Conservation (phyloP, 164 flowering plant species). For the Stephania japonica region DNA sequence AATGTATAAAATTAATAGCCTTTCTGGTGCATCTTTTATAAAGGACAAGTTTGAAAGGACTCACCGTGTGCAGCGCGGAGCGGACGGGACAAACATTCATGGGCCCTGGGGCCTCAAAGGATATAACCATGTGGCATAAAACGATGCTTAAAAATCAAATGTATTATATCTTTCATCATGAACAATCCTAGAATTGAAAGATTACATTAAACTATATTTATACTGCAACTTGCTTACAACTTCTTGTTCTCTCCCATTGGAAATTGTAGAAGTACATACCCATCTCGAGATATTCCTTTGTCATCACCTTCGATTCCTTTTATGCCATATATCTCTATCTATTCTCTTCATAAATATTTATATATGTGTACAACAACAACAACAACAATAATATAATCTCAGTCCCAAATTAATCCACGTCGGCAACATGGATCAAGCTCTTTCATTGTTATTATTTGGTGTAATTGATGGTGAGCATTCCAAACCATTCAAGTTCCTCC, state of each 20-base stretch:
- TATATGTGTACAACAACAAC: too few species aligned
- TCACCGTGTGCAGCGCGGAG: background rate
- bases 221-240: background rate
- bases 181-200: background rate
- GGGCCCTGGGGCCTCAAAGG: conserved; percentile 1
- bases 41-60: conserved; percentile 1
- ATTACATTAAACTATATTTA: background rate
- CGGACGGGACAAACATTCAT: background rate
- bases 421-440: too few species aligned
- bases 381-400: too few species aligned
- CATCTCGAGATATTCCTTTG: conserved; percentile 3
- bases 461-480: too few species aligned
- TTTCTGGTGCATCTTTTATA: background rate
- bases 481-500: too few species aligned
- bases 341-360: background rate
- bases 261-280: background rate
- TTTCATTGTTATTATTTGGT: too few species aligned
- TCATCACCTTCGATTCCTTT: background rate
- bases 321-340: background rate
- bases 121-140: background rate
- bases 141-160: background rate
- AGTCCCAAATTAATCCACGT: too few species aligned
- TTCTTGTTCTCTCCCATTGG: background rate
- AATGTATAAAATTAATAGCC: background rate
- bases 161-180: background rate